Base-by-base conservation (phyloP, 371 early-diverging fungal species). In the Apophysomyces ossiformis region DNA sequence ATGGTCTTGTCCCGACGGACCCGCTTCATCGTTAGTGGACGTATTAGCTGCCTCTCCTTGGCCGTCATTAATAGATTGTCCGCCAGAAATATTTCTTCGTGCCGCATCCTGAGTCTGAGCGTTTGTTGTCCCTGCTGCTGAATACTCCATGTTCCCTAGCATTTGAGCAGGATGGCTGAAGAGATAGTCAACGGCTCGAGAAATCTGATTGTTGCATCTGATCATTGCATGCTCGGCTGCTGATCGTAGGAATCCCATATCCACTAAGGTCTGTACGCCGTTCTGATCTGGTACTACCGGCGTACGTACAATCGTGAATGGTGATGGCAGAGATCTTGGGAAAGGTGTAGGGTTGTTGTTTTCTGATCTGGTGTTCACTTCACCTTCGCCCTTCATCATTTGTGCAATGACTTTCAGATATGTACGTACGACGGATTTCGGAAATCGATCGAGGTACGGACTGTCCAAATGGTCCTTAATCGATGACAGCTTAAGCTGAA, bases 221-320 rank as follows among this genome's bases (percentile, higher is more conserved):
- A 86, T 74, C 57, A 96, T 77, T 1, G 97, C 97, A 37, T 81
- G 82, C 68, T 92, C 93, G 0, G 96, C 94, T 4, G 92, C 91
- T 3, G 82, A 76, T n/a, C 92, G 83, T 5, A 90, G 81, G 75
- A 96, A 98, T 0, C 98, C 98, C 95, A 97, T 95, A 37, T 93
- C 92, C 7, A 90, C 78, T 12, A 98, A 75, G 26, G 88, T 88
- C 21, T 89, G 86, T 15, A 97, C 85, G 57, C 84, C 82, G 8
- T 82, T 85, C 37, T 85, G 84, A 72, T 93, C 89, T 5, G 79
- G 86, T 3, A 76, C 70, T 1, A 75, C 68, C 21, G 81, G 76
- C 4, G 76, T 50, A 37, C 78, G 82, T 35, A 77, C 60, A 11
- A 75, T 54, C 4, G 69, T 67, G 21, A 83, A 83, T 9, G 79